Evolutionary conservation across 2,329 filamentous ascomycete species (phyloP), one percentile per base, ranked within the genome.

Genomic region (Stemphylium lycopersici): DNA sequence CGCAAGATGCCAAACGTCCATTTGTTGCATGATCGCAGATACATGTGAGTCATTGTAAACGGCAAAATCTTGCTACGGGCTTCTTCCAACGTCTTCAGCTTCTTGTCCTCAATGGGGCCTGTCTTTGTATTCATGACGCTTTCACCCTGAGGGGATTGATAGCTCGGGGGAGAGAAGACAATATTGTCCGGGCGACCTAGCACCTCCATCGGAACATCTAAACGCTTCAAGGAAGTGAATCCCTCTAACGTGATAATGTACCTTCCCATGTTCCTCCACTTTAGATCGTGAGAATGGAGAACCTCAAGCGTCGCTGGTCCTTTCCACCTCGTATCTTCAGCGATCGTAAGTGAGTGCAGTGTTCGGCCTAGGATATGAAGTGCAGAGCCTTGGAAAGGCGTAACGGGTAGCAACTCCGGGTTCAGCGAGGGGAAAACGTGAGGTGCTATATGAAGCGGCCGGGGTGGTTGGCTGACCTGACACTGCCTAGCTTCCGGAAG

Each of bases 311-410:
- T 59, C 3, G 26, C 20, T 6, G 50, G 43, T 3, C 60, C 56
- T 29, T 58, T 59, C 49, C 52, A 60, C 12, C 49, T 48, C 10
- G 36, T 47, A 4, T 52, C 43, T 26, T 58, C 44, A 10, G 32
- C 18, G 13, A 66, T 56, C 1, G 47, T 63, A 20, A 66, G 59
- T 4, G 34, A n/a, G 13, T 54, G 55, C 8, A 68, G 54, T 16
- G 40, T 54, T 7, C 34, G 32, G 13, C 48, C 37, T 8, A 63
- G 43, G 3, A 59, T 18, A 2, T 42, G 11, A 15, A 55, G 31
- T 0, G 53, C 52, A 6, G 48, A 29, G 6, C 55, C 61, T 6
- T 47, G 40, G 22, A 66, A 65, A 18, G 48, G 56, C 1, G 47
- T 16, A 12, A 52, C 20, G 16, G 47, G 48, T 3, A 31, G n/a